These are phyloP conservation scores for Salix caprea DNA, from an alignment of 345 rosid species.

Conservation along the genomic window DNA sequence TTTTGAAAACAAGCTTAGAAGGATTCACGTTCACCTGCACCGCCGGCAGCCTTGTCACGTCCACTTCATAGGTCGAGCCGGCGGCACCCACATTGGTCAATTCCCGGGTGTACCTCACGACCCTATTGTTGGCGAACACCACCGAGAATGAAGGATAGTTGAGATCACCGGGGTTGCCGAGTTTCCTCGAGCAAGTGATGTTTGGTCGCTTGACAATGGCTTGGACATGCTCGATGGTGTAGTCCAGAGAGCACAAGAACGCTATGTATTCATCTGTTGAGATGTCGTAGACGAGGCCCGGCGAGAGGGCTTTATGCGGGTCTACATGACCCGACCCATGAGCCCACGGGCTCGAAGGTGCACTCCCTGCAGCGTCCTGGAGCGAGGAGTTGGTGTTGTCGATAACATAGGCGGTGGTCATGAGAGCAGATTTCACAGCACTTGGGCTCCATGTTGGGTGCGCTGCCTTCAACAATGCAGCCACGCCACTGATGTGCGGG, in stretches of 20 bases:
- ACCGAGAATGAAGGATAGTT: slow-evolving; percentile 92
- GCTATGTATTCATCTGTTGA: slow-evolving; percentile 57
- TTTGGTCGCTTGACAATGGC: slow-evolving; percentile 62
- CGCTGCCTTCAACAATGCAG: slow-evolving; percentile 75
- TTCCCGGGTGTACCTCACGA: slow-evolving; percentile 66
- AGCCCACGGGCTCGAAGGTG: slow-evolving; percentile 56
- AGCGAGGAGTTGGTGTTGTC: slow-evolving; percentile 74
- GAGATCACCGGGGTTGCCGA: slow-evolving; percentile 74
- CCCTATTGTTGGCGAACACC: slow-evolving; percentile 54
- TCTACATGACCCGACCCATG: slow-evolving; percentile 87
- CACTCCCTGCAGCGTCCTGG: slow-evolving; percentile 57
- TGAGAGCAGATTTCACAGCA: slow-evolving; percentile 81
- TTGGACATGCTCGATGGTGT: slow-evolving; percentile 51
- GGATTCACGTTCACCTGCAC: slow-evolving; percentile 65
- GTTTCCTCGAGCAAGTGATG: slow-evolving; percentile 50
- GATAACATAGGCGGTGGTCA: slow-evolving; percentile 26
- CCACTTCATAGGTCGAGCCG: slow-evolving; percentile 48
- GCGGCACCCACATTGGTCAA: slow-evolving; percentile 79
- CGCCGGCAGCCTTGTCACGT: slow-evolving; percentile 38
- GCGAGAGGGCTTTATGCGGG: slow-evolving; percentile 69
- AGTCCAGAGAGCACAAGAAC: slow-evolving; percentile 76
- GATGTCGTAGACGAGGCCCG: slow-evolving; percentile 80
- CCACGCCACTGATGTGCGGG: slow-evolving; percentile 90
- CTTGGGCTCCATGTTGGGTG: slow-evolving; percentile 91
- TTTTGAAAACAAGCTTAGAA: slow-evolving; percentile 41